A percentile compares a stretch with the other conserved stretches of the same genome.
These are phyloP conservation scores for Scopulariopsis brevicaulis DNA, from an alignment of 2,329 filamentous ascomycete genomes.

Conservation along the genomic window DNA sequence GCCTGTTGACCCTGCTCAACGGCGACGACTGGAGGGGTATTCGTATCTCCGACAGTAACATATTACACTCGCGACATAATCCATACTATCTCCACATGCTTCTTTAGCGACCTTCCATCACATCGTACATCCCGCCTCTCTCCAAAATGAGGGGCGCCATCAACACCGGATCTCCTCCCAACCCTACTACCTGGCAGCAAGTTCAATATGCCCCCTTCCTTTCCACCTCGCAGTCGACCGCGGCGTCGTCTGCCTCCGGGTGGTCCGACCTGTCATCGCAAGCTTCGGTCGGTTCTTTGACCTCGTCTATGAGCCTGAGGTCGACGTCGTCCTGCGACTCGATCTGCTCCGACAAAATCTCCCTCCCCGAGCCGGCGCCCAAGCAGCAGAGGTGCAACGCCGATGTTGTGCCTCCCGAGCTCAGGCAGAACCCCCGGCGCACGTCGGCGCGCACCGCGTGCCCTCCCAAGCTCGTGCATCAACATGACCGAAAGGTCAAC, in stretches of 20 bases:
- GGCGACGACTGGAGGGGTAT: constrained; percentile 20
- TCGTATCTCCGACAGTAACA: constrained; percentile 3
- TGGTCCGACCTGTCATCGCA: constrained; percentile 67
- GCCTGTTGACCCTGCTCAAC: constrained; percentile 18
- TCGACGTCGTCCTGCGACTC: constrained; percentile 8
- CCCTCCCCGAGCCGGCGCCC: constrained; percentile 6
- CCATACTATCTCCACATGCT: neutral
- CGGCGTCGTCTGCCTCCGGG: constrained; percentile 65
- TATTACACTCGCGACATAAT: neutral
- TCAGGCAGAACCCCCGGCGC: constrained; percentile 53
- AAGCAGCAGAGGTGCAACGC: constrained; percentile 12
- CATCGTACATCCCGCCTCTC: constrained; percentile 15
- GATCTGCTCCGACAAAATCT: constrained; percentile 4
- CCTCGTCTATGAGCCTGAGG: constrained; percentile 25
- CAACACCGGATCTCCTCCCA: constrained; percentile 36
- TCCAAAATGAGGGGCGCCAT: constrained; percentile 48
- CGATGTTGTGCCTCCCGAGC: constrained; percentile 42
- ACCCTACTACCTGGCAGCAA: constrained; percentile 28
- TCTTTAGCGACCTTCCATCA: constrained; percentile 11
- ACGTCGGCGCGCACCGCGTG: constrained; percentile 30
- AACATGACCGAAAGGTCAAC: constrained; percentile 84
- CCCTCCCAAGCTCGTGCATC: constrained; percentile 69
- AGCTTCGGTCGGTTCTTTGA: constrained; percentile 55
- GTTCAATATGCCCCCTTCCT: constrained; percentile 46
- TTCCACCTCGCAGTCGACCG: constrained; percentile 55